Conservation (phyloP, 1,139 yeast genomes). For the Yamadazyma dendronema region DNA sequence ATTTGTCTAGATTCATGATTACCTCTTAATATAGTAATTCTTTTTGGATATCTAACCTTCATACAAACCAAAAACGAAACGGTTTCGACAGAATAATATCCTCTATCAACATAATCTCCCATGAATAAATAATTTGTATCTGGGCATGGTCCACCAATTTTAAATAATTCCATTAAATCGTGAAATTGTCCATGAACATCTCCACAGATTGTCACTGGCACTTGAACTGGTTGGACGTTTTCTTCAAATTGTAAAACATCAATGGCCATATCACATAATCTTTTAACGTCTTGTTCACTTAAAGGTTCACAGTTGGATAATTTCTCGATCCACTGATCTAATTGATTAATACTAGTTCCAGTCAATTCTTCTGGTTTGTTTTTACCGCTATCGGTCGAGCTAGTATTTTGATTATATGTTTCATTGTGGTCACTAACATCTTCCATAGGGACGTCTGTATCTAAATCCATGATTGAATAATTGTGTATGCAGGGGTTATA, state of each 20-base stretch:
- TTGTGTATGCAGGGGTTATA: background rate
- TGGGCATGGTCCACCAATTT: conserved; percentile 94
- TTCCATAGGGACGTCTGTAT: conserved; percentile 71
- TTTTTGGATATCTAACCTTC: conserved; percentile 90
- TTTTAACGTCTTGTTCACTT: conserved; percentile 77
- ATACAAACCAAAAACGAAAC: conserved; percentile 88
- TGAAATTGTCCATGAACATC: conserved; percentile 99
- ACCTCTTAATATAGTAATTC: conserved; percentile 91
- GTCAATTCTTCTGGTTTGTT: conserved; percentile 22
- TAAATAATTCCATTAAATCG: conserved; percentile 84
- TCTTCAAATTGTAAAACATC: conserved; percentile 89
- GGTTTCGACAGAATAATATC: conserved; percentile 89
- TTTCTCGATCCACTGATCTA: conserved; percentile 87
- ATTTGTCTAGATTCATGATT: conserved; percentile 97
- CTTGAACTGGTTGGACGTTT: conserved; percentile 90
- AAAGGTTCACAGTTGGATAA: conserved; percentile 79
- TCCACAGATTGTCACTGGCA: conserved; percentile 96
- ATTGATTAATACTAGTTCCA: conserved; percentile 51
- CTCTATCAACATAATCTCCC: conserved; percentile 98
- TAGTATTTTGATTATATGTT: conserved; percentile 10
- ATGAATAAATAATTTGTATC: conserved; percentile 72
- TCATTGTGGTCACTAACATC: conserved; percentile 51
- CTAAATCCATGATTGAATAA: conserved; percentile 52
- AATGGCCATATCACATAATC: conserved; percentile 85
- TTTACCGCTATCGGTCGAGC: conserved; percentile 9